Evolutionary conservation across 129 eudicot genomes (phyloP).

Genomic region (Flaveria linearis): DNA sequence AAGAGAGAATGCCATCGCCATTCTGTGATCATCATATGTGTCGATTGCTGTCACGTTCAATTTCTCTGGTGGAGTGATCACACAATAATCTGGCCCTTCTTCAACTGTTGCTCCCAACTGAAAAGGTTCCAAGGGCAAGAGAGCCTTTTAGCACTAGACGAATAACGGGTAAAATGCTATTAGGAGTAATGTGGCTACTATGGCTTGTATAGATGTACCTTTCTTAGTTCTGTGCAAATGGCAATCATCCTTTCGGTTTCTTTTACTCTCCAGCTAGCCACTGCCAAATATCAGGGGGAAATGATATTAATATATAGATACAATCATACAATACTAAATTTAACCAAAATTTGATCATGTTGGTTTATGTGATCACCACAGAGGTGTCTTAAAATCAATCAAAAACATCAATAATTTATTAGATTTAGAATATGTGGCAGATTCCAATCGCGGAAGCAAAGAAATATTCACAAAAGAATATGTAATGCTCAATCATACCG

Average conservation of each 20-base stretch:
- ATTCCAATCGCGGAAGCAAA: not conserved
- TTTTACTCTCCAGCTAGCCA: constrained; percentile 99
- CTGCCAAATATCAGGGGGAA: constrained; percentile 42
- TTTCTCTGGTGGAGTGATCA: constrained; percentile 93
- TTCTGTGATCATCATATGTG: constrained; percentile 93
- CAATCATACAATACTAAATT: not conserved
- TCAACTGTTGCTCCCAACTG: constrained; percentile 96
- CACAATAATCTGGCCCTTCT: constrained; percentile 93
- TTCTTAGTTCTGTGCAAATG: constrained; percentile 93
- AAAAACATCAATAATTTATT: not conserved
- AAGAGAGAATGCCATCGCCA: constrained; percentile 98
- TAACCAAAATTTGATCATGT: not conserved
- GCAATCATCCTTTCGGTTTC: constrained; percentile 99
- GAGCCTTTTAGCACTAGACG: constrained; percentile 14
- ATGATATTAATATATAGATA: not conserved
- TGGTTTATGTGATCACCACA: not conserved
- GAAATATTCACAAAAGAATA: not conserved
- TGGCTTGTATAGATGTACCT: constrained; percentile 44
- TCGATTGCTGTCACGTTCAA: constrained; percentile 72
- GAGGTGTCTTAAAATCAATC: not conserved
- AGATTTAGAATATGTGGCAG: not conserved
- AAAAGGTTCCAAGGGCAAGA: constrained; percentile 25
- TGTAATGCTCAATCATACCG: constrained; percentile 45
- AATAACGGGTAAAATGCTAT: not conserved
- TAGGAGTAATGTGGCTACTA: not conserved